Percentiles rank a stretch among this genome's conserved stretches.
Evolutionary conservation across 495 filamentous ascomycete genomes (phyloP).

Genomic region (Aspergillus bridgeri): DNA sequence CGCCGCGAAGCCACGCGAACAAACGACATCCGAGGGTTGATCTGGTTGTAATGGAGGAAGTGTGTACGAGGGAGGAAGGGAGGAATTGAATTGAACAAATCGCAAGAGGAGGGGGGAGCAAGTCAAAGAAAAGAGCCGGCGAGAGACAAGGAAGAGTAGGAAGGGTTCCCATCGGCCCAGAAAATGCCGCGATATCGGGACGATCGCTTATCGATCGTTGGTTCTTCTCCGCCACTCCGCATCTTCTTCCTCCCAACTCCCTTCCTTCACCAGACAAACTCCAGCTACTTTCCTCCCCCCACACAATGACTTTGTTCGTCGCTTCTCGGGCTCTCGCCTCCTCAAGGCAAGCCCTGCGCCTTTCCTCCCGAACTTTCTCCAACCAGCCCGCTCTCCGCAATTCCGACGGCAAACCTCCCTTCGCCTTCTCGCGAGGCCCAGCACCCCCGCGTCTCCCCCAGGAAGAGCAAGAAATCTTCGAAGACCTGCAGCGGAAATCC

Average conservation of each 20-base stretch:
- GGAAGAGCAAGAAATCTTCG: constrained; percentile 89
- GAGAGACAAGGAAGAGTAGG: background rate
- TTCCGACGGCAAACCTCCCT: constrained; percentile 29
- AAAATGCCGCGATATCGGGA: constrained; percentile 39
- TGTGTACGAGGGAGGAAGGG: background rate
- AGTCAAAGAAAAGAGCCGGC: constrained; percentile 1
- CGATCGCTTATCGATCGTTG: constrained; percentile 21
- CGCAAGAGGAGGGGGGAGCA: constrained; percentile 4
- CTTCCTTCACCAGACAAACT: background rate
- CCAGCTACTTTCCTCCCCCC: background rate
- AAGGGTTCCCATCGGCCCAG: constrained; percentile 3
- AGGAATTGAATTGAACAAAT: constrained; percentile 14
- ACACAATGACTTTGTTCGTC: constrained; percentile 13
- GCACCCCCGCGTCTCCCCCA: constrained; percentile 81
- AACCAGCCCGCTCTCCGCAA: constrained; percentile 28
- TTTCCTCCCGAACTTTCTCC: constrained; percentile 33
- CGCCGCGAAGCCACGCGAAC: constrained; percentile 41
- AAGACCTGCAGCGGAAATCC: constrained; percentile 71
- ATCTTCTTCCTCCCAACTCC: background rate
- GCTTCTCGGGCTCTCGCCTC: constrained; percentile 19
- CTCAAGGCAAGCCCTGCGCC: constrained; percentile 15
- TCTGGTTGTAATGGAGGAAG: no score
- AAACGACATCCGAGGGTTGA: constrained; percentile 14
- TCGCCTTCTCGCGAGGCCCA: constrained; percentile 50
- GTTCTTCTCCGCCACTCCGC: constrained; percentile 15